phyloP scores from a whole-genome alignment of 2,329 filamentous ascomycete species.

The Exophiala sideris region DNA sequence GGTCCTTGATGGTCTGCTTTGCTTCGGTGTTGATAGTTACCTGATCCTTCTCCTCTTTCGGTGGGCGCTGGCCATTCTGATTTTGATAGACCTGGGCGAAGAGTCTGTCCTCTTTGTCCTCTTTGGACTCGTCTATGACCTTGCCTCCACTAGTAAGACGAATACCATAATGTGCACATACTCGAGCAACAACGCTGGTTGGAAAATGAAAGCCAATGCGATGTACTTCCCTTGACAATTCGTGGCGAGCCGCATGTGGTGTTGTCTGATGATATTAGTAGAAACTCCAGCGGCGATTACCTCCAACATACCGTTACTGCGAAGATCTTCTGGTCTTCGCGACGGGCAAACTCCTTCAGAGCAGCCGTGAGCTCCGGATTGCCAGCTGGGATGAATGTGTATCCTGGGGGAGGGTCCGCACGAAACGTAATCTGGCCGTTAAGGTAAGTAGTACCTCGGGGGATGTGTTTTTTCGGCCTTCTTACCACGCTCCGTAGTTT shows the following conservation, averaged over 20 bases:
- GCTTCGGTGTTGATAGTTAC: constrained; percentile 55
- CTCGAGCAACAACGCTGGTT: constrained; percentile 55
- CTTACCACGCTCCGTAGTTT: constrained; percentile 54
- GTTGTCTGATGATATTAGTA: constrained; percentile 41
- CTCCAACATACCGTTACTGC: constrained; percentile 57
- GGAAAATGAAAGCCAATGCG: constrained; percentile 63
- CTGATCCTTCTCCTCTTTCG: constrained; percentile 31
- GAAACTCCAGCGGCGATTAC: neutral
- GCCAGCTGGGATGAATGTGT: constrained; percentile 59
- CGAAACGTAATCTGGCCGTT: constrained; percentile 52
- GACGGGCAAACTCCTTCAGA: constrained; percentile 59
- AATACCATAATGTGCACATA: constrained; percentile 49
- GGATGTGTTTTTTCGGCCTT: constrained; percentile 11
- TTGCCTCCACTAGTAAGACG: constrained; percentile 47
- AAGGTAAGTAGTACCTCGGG: constrained; percentile 16
- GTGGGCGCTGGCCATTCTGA: constrained; percentile 12
- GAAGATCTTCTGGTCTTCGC: constrained; percentile 52
- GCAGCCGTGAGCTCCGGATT: constrained; percentile 57
- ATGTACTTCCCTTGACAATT: constrained; percentile 59
- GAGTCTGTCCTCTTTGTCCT: constrained; percentile 23
- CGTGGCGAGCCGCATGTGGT: constrained; percentile 48
- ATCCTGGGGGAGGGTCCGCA: constrained; percentile 55
- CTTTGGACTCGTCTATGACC: constrained; percentile 35
- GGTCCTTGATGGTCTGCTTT: constrained; percentile 56
- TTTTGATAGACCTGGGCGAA: constrained; percentile 26